Conservation (phyloP, 352 stramenopile species). For the Achlya hypogyna region DNA sequence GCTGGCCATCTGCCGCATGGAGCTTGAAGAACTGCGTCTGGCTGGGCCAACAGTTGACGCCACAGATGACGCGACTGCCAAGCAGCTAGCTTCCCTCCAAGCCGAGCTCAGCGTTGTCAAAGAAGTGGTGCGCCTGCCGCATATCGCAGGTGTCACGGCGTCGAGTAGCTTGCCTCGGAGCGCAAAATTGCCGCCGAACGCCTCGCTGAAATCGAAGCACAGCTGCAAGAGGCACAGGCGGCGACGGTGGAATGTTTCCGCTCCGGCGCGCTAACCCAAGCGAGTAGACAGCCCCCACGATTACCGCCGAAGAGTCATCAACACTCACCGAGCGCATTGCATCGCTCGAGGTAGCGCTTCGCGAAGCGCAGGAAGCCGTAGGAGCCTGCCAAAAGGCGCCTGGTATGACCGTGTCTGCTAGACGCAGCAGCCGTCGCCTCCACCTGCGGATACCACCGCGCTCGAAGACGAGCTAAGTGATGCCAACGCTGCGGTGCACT, state of each 20-base stretch:
- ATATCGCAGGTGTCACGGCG: too few relatives aligned
- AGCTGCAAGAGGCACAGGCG: neutral
- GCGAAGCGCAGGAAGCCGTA: neutral
- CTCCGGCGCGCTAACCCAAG: too few relatives aligned
- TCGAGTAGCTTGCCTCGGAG: too few relatives aligned
- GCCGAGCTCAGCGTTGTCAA: too few relatives aligned
- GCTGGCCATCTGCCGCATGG: neutral
- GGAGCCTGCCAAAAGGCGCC: neutral
- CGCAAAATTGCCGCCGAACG: too few relatives aligned
- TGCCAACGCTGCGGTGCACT: neutral
- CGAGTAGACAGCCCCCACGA: too few relatives aligned
- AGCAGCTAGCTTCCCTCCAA: too few relatives aligned
- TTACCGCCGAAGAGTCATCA: too few relatives aligned
- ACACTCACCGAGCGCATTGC: neutral
- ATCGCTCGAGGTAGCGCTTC: neutral
- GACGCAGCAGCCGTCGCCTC: too few relatives aligned
- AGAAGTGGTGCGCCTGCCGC: too few relatives aligned
- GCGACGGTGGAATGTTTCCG: too few relatives aligned
- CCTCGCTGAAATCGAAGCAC: neutral
- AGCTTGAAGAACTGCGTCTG: neutral
- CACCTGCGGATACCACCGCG: neutral
- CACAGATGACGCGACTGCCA: neutral
- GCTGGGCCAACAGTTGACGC: neutral
- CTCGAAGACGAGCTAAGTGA: neutral
- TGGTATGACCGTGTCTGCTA: neutral